These are phyloP conservation scores for Dryas alaskensis DNA, from an alignment of 306 rosid species.

Conservation along the genomic window DNA sequence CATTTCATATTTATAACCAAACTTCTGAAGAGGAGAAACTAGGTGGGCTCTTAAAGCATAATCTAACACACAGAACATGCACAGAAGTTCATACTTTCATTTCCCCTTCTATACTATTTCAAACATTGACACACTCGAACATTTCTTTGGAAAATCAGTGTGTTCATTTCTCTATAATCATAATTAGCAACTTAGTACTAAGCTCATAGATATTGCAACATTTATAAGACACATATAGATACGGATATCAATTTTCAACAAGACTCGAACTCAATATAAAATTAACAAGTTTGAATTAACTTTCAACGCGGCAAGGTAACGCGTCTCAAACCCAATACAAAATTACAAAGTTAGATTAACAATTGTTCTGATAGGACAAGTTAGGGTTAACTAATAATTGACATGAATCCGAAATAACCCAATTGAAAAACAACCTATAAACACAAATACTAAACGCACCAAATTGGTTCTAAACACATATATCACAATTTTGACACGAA, in stretches of 20 bases:
- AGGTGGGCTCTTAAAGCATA: background rate
- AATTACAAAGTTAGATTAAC: background rate
- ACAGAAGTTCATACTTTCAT: background rate
- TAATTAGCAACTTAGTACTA: background rate
- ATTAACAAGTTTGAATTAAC: background rate
- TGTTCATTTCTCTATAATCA: background rate
- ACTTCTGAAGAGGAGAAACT: background rate
- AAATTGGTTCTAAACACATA: background rate
- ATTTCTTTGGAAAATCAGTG: background rate
- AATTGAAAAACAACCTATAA: no score
- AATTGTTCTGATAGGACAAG: background rate
- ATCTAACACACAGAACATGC: background rate
- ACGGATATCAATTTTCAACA: background rate
- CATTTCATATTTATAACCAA: background rate
- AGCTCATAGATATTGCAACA: background rate
- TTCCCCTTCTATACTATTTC: background rate
- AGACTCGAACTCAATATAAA: background rate
- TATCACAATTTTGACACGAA: background rate
- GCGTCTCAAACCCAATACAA: background rate
- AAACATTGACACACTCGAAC: background rate
- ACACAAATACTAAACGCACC: background rate
- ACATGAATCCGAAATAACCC: no score
- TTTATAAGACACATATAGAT: background rate
- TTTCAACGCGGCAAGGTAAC: background rate
- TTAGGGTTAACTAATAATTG: background rate